These are phyloP conservation scores for Halophytophthora batemanensis DNA, from an alignment of 352 stramenopile species.

Conservation along the genomic window DNA sequence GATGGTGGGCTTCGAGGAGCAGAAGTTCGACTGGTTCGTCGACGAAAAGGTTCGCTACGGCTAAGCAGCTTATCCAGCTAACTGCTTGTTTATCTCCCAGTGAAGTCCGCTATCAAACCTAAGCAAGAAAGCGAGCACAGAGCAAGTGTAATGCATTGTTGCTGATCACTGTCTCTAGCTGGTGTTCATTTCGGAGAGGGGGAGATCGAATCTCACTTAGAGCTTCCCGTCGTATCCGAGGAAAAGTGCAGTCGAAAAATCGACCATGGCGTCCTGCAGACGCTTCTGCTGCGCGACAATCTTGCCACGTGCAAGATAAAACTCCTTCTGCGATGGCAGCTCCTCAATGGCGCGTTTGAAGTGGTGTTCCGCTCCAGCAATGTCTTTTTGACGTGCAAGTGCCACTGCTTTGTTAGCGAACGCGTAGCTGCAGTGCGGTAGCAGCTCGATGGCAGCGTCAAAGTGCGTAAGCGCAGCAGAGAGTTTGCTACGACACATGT, in stretches of 20 bases:
- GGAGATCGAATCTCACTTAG: constrained; percentile 18
- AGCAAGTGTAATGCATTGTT: too few species aligned
- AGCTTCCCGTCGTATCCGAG: constrained; percentile 72
- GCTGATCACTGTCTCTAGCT: too few species aligned
- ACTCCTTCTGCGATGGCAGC: constrained; percentile 62
- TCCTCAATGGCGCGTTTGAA: constrained; percentile 71
- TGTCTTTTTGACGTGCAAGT: constrained; percentile 35
- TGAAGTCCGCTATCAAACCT: too few species aligned
- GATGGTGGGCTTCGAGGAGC: constrained; percentile 53
- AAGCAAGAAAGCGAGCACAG: too few species aligned
- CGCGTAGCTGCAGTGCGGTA: constrained; percentile 61
- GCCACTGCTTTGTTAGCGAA: constrained; percentile 69
- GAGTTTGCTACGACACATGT: constrained; percentile 33
- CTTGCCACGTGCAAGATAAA: constrained; percentile 63
- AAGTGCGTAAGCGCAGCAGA: constrained; percentile 40
- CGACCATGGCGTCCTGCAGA: constrained; percentile 75
- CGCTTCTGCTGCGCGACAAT: constrained; percentile 72
- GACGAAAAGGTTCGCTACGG: constrained; percentile 56
- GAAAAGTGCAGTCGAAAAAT: constrained; percentile 71
- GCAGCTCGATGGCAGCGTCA: constrained; percentile 41
- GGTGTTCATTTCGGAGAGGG: too few species aligned
- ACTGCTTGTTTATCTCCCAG: too few species aligned
- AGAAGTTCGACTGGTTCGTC: constrained; percentile 80
- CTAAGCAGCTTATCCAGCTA: constrained; percentile 13
- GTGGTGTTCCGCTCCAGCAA: constrained; percentile 36